Conservation (phyloP, 352 stramenopile genomes). For the Stramenopiles sp. region DNA sequence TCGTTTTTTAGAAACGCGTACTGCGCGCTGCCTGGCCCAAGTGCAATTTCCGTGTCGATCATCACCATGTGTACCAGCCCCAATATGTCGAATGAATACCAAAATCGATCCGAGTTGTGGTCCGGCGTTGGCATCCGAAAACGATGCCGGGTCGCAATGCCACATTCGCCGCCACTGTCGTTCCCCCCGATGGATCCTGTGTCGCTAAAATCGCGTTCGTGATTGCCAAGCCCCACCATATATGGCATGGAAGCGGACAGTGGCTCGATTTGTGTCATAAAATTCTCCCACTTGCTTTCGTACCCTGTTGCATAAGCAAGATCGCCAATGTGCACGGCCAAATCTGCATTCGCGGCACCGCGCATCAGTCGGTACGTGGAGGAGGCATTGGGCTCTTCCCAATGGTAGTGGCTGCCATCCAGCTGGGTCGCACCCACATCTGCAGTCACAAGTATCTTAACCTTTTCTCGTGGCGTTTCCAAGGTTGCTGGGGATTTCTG, state of each 20-base stretch:
- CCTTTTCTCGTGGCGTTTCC: background rate
- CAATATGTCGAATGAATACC: conserved; percentile 61
- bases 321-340: conserved; percentile 14
- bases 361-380: conserved; percentile 1
- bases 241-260: background rate
- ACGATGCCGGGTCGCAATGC: conserved; percentile 6
- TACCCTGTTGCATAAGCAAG: conserved; percentile 15
- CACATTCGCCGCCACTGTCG: conserved; percentile 12
- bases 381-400: conserved; percentile 14
- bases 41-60: conserved; percentile 64
- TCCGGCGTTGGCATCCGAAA: conserved; percentile 12
- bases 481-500: background rate
- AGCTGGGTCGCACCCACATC: conserved; percentile 11
- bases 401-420: conserved; percentile 14
- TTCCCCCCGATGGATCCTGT: background rate
- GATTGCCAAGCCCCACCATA: conserved; percentile 14
- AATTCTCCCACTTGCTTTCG: conserved; percentile 1
- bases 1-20: conserved; percentile 64
- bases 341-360: background rate
- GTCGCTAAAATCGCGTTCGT: conserved; percentile 7
- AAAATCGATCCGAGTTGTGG: conserved; percentile 28
- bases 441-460: conserved; percentile 14
- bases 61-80: conserved; percentile 64
- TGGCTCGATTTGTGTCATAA: background rate
- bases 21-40: conserved; percentile 51